phyloP scores from a whole-genome alignment of 202 grass and related monocot genomes.

The Musa balbisiana region DNA sequence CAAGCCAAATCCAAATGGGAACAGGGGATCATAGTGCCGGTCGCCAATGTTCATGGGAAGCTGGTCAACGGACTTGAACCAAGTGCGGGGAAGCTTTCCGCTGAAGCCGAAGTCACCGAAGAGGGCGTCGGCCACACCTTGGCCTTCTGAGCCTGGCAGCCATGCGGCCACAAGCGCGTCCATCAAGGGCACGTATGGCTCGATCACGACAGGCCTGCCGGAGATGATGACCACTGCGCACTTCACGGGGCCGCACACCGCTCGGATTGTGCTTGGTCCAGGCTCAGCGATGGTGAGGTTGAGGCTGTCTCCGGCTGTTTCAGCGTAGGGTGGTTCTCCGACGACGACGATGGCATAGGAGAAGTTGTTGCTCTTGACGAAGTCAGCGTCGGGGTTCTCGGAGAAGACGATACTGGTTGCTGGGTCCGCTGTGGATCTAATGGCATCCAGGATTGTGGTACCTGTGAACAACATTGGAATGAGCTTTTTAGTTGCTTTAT shows the following conservation, averaged over 20 bases:
- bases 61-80: constrained; percentile 4
- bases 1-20: constrained; percentile 3
- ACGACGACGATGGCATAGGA: constrained; percentile 8
- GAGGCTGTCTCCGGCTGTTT: background rate
- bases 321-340: constrained; percentile 2
- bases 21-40: constrained; percentile 1
- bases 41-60: constrained; percentile 8
- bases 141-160: constrained; percentile 12
- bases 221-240: constrained; percentile 1
- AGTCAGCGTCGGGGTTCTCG: background rate
- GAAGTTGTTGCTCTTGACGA: too few species aligned
- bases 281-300: constrained; percentile 10
- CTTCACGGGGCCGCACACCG: constrained; percentile 2
- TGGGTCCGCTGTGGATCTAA: background rate
- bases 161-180: constrained; percentile 10
- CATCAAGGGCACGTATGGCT: background rate
- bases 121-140: constrained; percentile 14
- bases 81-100: constrained; percentile 10
- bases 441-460: constrained; percentile 8
- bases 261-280: background rate
- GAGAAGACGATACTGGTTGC: background rate
- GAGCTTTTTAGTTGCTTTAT: too few species aligned
- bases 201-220: background rate
- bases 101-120: constrained; percentile 8
- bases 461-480: background rate